These are phyloP conservation scores for Suhomyces terraborum DNA, from an alignment of 1,139 yeast genomes.

Conservation along the genomic window DNA sequence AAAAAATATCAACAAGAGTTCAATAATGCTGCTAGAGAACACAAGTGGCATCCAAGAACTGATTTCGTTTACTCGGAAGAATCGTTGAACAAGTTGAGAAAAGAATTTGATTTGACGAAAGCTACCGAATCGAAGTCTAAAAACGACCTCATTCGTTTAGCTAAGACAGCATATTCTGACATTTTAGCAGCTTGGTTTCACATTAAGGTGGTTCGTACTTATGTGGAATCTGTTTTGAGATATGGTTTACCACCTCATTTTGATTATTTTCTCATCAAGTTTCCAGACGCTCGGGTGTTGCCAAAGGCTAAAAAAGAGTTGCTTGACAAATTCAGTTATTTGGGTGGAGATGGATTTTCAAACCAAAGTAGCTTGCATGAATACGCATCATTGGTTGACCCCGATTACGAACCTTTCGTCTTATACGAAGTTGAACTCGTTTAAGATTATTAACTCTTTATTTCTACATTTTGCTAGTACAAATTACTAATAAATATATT, in stretches of 20 bases:
- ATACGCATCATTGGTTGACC: constrained; percentile 87
- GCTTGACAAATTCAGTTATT: constrained; percentile 74
- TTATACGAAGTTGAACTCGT: constrained; percentile 57
- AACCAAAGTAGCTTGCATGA: constrained; percentile 70
- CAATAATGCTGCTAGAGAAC: constrained; percentile 71
- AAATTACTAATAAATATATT: background rate
- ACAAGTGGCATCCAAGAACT: constrained; percentile 83
- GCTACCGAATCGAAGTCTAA: constrained; percentile 73
- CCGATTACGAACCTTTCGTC: constrained; percentile 95
- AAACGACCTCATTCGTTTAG: constrained; percentile 77
- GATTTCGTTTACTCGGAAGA: constrained; percentile 89
- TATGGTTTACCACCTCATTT: constrained; percentile 97
- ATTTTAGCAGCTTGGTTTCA: constrained; percentile 86
- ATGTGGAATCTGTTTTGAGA: constrained; percentile 74
- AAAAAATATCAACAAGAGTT: constrained; percentile 77
- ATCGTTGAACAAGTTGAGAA: constrained; percentile 65
- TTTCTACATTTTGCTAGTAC: constrained; percentile 10
- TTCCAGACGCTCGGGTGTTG: constrained; percentile 40
- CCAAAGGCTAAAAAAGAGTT: constrained; percentile 68
- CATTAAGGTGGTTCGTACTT: constrained; percentile 62
- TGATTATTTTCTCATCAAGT: constrained; percentile 59
- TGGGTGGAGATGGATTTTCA: constrained; percentile 88
- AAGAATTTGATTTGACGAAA: constrained; percentile 76
- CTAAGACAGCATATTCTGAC: constrained; percentile 86
- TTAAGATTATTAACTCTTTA: constrained; percentile 18